Evolutionary conservation across 805 yeast species (phyloP).

Genomic region (Candida ponderosae): DNA sequence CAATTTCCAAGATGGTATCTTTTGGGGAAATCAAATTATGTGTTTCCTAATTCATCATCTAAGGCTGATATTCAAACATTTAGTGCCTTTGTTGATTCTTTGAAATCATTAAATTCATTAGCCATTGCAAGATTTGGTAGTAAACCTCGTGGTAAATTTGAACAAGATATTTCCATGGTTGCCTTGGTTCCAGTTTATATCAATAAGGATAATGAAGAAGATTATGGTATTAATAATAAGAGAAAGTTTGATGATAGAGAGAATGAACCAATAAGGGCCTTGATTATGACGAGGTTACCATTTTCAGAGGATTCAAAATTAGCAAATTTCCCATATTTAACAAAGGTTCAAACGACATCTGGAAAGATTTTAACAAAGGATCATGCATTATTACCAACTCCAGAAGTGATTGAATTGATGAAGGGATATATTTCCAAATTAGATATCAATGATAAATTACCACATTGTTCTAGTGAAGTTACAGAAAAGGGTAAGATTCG

Average conservation of each 20-base stretch:
- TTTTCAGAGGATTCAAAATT: conserved; percentile 68
- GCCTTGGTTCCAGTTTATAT: conserved; percentile 44
- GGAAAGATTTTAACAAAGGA: conserved; percentile 17
- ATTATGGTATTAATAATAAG: conserved; percentile 9
- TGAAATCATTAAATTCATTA: conserved; percentile 37
- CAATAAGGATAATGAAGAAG: conserved; percentile 6
- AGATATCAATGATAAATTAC: conserved; percentile 28
- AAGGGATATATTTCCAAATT: conserved; percentile 32
- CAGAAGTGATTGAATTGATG: conserved; percentile 35
- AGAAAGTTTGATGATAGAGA: conserved; percentile 14
- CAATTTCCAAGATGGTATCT: conserved; percentile 52
- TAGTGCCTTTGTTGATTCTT: conserved; percentile 41
- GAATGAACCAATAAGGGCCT: conserved; percentile 24
- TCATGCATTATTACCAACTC: conserved; percentile 24
- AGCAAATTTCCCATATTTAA: conserved; percentile 40
- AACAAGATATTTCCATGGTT: conserved; percentile 39
- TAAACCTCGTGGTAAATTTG: conserved; percentile 25
- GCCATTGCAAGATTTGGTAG: conserved; percentile 62
- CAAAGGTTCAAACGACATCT: conserved; percentile 25
- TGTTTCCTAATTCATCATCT: conserved; percentile 35
- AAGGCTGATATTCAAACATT: conserved; percentile 33
- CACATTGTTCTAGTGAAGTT: conserved; percentile 16
- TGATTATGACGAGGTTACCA: conserved; percentile 53
- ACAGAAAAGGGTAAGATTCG: conserved; percentile 8
- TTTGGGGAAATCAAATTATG: conserved; percentile 48